Percentiles rank a stretch among this genome's conserved stretches.
These are phyloP conservation scores for Verticillium albo-atrum DNA, from an alignment of 2,329 filamentous ascomycete species.

Conservation along the genomic window DNA sequence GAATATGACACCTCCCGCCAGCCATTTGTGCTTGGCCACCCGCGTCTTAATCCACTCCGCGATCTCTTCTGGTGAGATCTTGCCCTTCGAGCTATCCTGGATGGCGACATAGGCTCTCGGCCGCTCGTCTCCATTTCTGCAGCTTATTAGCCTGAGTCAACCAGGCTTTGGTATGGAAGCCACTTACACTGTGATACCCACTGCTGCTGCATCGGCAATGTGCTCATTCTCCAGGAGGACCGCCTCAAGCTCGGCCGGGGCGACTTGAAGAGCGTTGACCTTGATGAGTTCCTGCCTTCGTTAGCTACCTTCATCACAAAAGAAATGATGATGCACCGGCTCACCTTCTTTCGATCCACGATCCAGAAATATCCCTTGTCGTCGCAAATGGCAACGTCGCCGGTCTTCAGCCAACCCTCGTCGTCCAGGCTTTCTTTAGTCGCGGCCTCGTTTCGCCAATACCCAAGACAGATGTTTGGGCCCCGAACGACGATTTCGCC, in stretches of 20 bases:
- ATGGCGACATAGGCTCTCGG: slow-evolving; percentile 49
- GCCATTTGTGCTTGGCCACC: slow-evolving; percentile 47
- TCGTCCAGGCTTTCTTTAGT: slow-evolving; percentile 44
- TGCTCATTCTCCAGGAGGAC: slow-evolving; percentile 45
- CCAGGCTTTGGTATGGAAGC: not conserved
- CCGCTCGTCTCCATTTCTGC: slow-evolving; percentile 42
- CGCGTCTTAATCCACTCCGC: slow-evolving; percentile 38
- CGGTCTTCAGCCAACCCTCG: slow-evolving; percentile 56
- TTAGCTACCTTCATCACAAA: not conserved
- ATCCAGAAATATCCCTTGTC: slow-evolving; percentile 40
- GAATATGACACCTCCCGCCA: slow-evolving; percentile 48
- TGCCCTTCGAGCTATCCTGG: slow-evolving; percentile 38
- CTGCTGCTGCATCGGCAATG: slow-evolving; percentile 49
- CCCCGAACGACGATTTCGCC: slow-evolving; percentile 51
- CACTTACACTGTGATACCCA: slow-evolving; percentile 44
- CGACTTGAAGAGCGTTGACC: slow-evolving; percentile 55
- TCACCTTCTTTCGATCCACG: slow-evolving; percentile 43
- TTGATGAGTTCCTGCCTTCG: slow-evolving; percentile 49
- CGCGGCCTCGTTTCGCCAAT: slow-evolving; percentile 52
- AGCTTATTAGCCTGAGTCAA: not conserved
- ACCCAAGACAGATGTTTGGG: slow-evolving; percentile 54
- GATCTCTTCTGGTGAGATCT: slow-evolving; percentile 47
- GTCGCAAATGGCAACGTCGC: slow-evolving; percentile 49
- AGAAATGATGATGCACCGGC: not conserved
- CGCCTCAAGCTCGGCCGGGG: slow-evolving; percentile 53